Base-by-base conservation (phyloP, 2,329 filamentous ascomycete species). In the Didymella glomerata region DNA sequence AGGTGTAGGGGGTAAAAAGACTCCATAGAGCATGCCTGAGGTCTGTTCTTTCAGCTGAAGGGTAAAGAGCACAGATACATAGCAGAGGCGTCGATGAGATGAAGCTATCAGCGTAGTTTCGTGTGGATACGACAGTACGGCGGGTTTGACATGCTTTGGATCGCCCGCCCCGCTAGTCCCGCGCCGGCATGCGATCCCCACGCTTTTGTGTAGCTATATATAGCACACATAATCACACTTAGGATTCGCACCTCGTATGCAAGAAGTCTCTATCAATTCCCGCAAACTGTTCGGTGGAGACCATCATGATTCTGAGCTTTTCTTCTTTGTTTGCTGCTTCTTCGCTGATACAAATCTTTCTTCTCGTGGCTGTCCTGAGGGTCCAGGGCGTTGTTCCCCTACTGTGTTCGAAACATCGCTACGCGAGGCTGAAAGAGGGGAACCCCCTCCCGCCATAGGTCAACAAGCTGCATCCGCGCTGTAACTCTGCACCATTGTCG, bases 1-100 rank as follows among this genome's bases (percentile, higher is more conserved):
- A 40, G 57, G 50, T 40, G 38, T 44, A 54, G 46, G 32, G 32
- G 40, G 42, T 27, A 22, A 44, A 46, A 51, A 18, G 14, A 32
- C 50, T 50, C 55, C 63, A 65, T 67, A 38, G 62, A 63, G 59
- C 67, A 68, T 68, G 56, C 54, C 65, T 54, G 63, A 49, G 47
- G 25, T 38, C 20, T 49, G 28, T 48, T n/a, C 55, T 51, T 57
- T 56, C 59, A 69, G 62, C 60, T 60, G 45, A 44, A 47, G 36
- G 32, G 52, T 18, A 30, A 11, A 53, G 32, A 47, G 30, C 40
- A 47, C 45, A 41, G 40, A 32, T 18, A 48, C 56, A 59, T 59
- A 40, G 47, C 56, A 18, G 40, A 52, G 63, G 57, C 32, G 41
- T 53, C 38, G 20, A 47, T 49, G 38, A 32, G 34, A 54, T 24